Percentiles rank a stretch among this genome's conserved stretches.
Conservation (phyloP, 2,329 filamentous ascomycete species). For the Bipolaris oryzae region DNA sequence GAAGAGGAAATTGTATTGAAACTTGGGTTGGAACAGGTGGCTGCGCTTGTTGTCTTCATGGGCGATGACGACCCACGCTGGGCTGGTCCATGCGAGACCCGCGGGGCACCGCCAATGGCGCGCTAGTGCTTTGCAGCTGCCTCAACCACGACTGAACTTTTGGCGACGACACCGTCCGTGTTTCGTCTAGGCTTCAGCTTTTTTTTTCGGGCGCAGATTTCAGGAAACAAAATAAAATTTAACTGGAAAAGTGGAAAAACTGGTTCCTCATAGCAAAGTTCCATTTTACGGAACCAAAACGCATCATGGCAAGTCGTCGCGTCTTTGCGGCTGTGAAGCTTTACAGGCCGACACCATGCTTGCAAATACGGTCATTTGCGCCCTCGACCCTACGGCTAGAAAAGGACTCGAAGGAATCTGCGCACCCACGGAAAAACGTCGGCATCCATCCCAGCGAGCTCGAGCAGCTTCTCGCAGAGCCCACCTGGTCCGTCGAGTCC, state of each 20-base stretch:
- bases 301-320: conserved; percentile 23
- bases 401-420: neutral
- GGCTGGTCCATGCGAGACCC: conserved; percentile 37
- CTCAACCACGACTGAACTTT: conserved; percentile 7
- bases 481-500: conserved; percentile 82
- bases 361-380: conserved; percentile 15
- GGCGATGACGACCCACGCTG: conserved; percentile 39
- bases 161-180: conserved; percentile 1
- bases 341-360: conserved; percentile 3
- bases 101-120: conserved; percentile 20
- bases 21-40: conserved; percentile 43
- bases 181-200: neutral
- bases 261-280: neutral
- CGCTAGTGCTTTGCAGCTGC: conserved; percentile 23
- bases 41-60: conserved; percentile 36
- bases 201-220: neutral
- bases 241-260: too few relatives aligned
- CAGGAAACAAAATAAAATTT: neutral
- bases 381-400: conserved; percentile 1
- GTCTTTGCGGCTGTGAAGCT: conserved; percentile 12
- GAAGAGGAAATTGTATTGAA: conserved; percentile 13
- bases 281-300: neutral
- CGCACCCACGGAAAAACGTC: conserved; percentile 5
- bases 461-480: conserved; percentile 63
- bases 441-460: conserved; percentile 39